phyloP scores from a whole-genome alignment of 345 rosid species.

The Melaleuca quinquenervia region DNA sequence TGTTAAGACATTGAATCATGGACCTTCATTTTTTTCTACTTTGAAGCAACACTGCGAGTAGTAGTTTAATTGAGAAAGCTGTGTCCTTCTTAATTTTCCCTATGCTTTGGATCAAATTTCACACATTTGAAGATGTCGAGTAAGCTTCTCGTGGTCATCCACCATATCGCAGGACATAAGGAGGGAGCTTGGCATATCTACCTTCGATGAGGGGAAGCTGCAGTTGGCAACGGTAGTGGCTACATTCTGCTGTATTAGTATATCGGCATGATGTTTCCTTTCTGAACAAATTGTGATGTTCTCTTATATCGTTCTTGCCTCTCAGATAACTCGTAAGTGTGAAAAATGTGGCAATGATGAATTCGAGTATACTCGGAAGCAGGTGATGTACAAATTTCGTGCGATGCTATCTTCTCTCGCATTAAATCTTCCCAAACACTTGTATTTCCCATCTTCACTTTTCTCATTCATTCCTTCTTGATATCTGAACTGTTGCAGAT shows the following conservation, averaged over 20 bases:
- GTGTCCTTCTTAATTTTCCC: background rate
- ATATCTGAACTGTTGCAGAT: conserved; percentile 6
- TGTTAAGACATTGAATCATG: background rate
- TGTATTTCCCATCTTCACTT: background rate
- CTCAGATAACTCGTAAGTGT: conserved; percentile 21
- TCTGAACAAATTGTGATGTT: background rate
- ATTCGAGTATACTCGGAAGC: conserved; percentile 25
- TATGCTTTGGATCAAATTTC: background rate
- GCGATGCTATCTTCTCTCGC: background rate
- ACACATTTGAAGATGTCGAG: background rate
- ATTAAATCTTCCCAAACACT: background rate
- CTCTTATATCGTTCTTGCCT: background rate
- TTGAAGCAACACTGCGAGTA: background rate
- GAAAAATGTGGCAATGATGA: conserved; percentile 25
- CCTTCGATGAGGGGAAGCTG: conserved; percentile 11
- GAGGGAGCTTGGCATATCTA: conserved; percentile 31
- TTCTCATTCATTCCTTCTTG: background rate
- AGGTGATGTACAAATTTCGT: conserved; percentile 7
- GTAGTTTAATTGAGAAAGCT: background rate
- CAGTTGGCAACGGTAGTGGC: conserved; percentile 9
- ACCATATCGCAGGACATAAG: conserved; percentile 20
- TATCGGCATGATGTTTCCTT: background rate
- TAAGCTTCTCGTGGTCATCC: background rate
- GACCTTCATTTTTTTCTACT: background rate
- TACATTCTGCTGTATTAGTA: background rate